Evolutionary conservation across 495 filamentous ascomycete genomes (phyloP).

Genomic region (Daldinia childiae): DNA sequence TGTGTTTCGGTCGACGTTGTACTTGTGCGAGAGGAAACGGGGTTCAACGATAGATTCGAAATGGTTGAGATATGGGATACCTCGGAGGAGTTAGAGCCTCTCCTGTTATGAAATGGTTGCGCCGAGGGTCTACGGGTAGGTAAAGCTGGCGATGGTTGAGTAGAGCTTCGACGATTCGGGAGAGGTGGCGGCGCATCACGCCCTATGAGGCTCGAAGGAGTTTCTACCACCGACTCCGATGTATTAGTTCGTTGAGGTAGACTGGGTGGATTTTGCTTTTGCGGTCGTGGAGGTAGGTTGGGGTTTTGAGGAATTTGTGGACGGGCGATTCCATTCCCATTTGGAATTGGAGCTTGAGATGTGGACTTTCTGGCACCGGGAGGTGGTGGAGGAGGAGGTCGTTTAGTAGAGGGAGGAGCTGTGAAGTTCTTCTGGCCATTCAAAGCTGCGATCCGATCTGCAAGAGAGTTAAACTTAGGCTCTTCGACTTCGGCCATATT

Average conservation of each 20-base stretch:
- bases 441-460: conserved; percentile 64
- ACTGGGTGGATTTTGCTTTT: conserved; percentile 46
- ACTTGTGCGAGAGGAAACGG: conserved; percentile 46
- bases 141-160: conserved; percentile 51
- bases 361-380: conserved; percentile 43
- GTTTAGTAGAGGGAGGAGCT: conserved; percentile 51
- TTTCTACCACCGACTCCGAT: conserved; percentile 28
- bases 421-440: conserved; percentile 63
- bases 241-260: conserved; percentile 53
- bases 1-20: conserved; percentile 46
- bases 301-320: conserved; percentile 49
- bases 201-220: conserved; percentile 35
- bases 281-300: conserved; percentile 50
- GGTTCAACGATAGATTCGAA: conserved; percentile 54
- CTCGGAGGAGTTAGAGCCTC: conserved; percentile 59
- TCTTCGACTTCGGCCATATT: conserved; percentile 65
- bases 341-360: conserved; percentile 32
- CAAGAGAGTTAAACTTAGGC: conserved; percentile 63
- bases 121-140: conserved; percentile 53
- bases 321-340: conserved; percentile 37
- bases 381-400: conserved; percentile 61
- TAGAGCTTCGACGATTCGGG: conserved; percentile 47
- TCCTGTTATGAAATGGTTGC: conserved; percentile 47
- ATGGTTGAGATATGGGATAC: conserved; percentile 55
- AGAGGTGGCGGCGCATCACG: conserved; percentile 51